Evolutionary conservation across 495 filamentous ascomycete species (phyloP).

Genomic region (Tuber brumale): DNA sequence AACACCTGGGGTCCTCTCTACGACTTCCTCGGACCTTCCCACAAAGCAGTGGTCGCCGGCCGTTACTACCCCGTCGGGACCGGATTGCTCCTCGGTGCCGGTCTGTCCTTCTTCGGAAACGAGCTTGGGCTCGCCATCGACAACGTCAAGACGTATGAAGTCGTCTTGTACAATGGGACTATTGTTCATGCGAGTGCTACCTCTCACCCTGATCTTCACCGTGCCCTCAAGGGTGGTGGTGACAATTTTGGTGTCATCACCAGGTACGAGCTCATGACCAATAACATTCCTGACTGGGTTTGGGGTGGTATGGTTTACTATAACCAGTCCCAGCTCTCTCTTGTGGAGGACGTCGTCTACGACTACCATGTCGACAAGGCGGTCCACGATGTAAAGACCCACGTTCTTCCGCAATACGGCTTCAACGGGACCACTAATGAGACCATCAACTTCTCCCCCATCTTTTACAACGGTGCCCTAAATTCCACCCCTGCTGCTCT

Average conservation of each 20-base stretch:
- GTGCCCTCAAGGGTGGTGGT: conserved; percentile 52
- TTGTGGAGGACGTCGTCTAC: background rate
- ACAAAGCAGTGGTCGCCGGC: conserved; percentile 52
- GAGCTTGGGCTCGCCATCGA: conserved; percentile 50
- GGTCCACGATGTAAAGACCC: conserved; percentile 9
- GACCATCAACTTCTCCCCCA: background rate
- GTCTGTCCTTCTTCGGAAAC: conserved; percentile 49
- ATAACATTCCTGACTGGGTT: background rate
- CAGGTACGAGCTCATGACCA: conserved; percentile 49
- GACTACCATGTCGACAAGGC: background rate
- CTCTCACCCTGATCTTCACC: conserved; percentile 47
- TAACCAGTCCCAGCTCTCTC: background rate
- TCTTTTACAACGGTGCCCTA: background rate
- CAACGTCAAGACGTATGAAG: conserved; percentile 49
- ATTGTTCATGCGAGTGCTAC: conserved; percentile 43
- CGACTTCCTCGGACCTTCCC: conserved; percentile 45
- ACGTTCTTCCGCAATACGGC: conserved; percentile 12
- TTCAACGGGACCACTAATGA: background rate
- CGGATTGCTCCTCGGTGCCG: conserved; percentile 52
- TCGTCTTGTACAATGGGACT: conserved; percentile 45
- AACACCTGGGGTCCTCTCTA: conserved; percentile 55
- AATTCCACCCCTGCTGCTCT: background rate
- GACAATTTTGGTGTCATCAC: conserved; percentile 61
- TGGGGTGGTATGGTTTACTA: background rate
- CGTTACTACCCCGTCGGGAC: conserved; percentile 53